These are phyloP conservation scores for Pichia sp. DNA, from an alignment of 1,139 yeast genomes.

Conservation along the genomic window DNA sequence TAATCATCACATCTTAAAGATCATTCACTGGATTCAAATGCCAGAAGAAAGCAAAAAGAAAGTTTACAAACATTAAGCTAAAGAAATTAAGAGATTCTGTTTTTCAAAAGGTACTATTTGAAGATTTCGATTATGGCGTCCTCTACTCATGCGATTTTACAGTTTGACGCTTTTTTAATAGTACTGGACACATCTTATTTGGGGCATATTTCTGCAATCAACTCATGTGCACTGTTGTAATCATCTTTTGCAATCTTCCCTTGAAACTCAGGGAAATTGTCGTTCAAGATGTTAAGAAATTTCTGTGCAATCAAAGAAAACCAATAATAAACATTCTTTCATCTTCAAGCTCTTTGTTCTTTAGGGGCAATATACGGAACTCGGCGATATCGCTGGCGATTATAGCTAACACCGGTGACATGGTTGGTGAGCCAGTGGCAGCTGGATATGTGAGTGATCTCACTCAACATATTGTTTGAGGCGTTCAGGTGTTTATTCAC, in stretches of 20 bases:
- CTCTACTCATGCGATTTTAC: constrained; percentile 37
- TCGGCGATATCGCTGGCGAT: constrained; percentile 45
- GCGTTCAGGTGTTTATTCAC: constrained; percentile 32
- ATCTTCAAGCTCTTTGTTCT: constrained; percentile 32
- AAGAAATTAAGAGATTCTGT: too few species aligned
- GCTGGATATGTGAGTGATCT: constrained; percentile 27
- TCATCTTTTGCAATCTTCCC: constrained; percentile 38
- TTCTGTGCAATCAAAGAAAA: constrained; percentile 37
- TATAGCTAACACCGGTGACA: constrained; percentile 30
- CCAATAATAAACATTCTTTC: constrained; percentile 40
- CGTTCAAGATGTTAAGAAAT: constrained; percentile 36
- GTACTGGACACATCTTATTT: constrained; percentile 17
- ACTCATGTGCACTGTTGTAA: constrained; percentile 29
- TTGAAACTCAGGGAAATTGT: constrained; percentile 37
- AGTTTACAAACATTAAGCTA: too few species aligned
- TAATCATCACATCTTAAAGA: too few species aligned
- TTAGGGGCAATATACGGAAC: constrained; percentile 39
- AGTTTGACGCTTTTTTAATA: constrained; percentile 33
- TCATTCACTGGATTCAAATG: too few species aligned
- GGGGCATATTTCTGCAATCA: constrained; percentile 6
- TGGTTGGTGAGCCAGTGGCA: constrained; percentile 20
- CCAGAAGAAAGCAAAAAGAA: too few species aligned
- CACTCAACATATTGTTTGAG: constrained; percentile 36
- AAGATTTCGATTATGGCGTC: constrained; percentile 40
- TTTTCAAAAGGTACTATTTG: constrained; percentile 31